Conservation (phyloP, 2,329 filamentous ascomycete genomes). For the Corynespora cassiicola region DNA sequence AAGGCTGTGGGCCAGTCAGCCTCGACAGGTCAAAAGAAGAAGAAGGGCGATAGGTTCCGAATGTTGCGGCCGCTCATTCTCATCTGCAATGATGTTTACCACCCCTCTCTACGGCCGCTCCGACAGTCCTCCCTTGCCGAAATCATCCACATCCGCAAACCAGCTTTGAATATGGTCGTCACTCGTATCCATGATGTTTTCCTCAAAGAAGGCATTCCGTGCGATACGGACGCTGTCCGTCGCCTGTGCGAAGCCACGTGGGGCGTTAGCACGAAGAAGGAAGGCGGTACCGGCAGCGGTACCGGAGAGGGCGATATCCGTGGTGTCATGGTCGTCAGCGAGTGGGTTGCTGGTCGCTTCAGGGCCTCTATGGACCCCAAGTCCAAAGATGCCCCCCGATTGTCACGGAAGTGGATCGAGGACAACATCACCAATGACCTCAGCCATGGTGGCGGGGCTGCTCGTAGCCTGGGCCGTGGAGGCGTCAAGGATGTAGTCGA, state of each 20-base stretch:
- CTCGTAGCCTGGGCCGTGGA: conserved; percentile 74
- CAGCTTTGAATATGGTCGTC: conserved; percentile 84
- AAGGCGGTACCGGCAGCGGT: conserved; percentile 64
- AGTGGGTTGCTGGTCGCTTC: conserved; percentile 82
- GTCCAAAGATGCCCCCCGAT: conserved; percentile 50
- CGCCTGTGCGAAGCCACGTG: conserved; percentile 83
- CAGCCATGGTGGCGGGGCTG: conserved; percentile 72
- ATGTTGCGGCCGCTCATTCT: conserved; percentile 87
- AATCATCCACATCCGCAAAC: conserved; percentile 89
- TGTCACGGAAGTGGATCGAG: conserved; percentile 81
- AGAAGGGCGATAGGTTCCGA: conserved; percentile 84
- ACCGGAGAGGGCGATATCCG: conserved; percentile 77
- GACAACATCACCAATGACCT: conserved; percentile 72
- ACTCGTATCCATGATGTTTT: conserved; percentile 83
- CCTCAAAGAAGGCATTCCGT: conserved; percentile 84
- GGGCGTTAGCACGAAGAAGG: conserved; percentile 77
- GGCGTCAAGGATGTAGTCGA: conserved; percentile 76
- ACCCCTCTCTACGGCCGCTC: conserved; percentile 83
- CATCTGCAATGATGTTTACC: conserved; percentile 97
- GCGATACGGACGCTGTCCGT: conserved; percentile 87
- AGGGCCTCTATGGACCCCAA: conserved; percentile 50
- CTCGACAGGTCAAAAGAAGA: conserved; percentile 60
- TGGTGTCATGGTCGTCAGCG: conserved; percentile 83
- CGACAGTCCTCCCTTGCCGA: conserved; percentile 87
- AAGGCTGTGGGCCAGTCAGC: conserved; percentile 39